Evolutionary conservation across 768 basidiomycete genomes (phyloP).

Genomic region (Pisolithus microcarpus): DNA sequence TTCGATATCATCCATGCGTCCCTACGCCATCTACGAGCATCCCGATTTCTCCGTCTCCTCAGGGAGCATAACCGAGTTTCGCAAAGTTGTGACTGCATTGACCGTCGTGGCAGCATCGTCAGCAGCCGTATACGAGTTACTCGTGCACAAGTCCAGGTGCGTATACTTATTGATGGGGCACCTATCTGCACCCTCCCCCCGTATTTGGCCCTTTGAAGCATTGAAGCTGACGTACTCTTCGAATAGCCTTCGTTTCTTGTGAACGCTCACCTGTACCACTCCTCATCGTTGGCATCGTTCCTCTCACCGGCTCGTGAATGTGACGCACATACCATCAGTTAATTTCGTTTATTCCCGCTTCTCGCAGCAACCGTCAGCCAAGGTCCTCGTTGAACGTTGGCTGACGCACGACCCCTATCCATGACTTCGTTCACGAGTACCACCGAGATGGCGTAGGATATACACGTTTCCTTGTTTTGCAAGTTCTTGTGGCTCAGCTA

Average conservation of each 20-base stretch:
- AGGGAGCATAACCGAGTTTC: slow-evolving; percentile 7
- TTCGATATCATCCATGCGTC: slow-evolving; percentile 18
- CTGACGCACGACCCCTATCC: too few species aligned
- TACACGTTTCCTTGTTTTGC: background rate
- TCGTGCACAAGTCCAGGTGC: slow-evolving; percentile 18
- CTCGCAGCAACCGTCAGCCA: too few species aligned
- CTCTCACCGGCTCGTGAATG: background rate
- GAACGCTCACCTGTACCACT: too few species aligned
- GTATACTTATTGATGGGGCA: background rate
- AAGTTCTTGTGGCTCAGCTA: background rate
- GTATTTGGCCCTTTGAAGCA: too few species aligned
- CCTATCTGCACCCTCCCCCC: too few species aligned
- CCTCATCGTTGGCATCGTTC: background rate
- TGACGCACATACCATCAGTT: too few species aligned
- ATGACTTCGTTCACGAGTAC: too few species aligned
- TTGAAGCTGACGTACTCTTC: too few species aligned
- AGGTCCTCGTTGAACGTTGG: too few species aligned
- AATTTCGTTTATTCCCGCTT: too few species aligned
- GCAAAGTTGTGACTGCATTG: slow-evolving; percentile 19
- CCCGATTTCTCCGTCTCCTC: slow-evolving; percentile 7
- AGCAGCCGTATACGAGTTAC: slow-evolving; percentile 25
- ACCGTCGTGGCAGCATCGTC: slow-evolving; percentile 27
- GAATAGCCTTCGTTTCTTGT: background rate
- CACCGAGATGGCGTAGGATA: too few species aligned
- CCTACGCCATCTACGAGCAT: slow-evolving; percentile 19